These are phyloP conservation scores for Mycena citricolor DNA, from an alignment of 1,284 basidiomycete species.

Conservation along the genomic window DNA sequence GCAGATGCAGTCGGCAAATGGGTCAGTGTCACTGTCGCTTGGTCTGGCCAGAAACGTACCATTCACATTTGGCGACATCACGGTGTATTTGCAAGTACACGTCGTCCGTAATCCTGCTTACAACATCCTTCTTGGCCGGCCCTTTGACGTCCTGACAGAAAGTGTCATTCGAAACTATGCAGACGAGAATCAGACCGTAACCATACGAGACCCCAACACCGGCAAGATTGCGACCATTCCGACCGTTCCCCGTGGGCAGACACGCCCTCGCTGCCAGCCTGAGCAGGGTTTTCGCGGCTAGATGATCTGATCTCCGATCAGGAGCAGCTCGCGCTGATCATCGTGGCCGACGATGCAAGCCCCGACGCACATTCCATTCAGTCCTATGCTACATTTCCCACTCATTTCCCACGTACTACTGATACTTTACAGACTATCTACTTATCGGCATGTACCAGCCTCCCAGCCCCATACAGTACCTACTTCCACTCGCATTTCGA, in stretches of 20 bases:
- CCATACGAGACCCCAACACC: constrained; percentile 31
- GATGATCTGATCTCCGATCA: constrained; percentile 14
- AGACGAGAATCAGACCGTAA: constrained; percentile 29
- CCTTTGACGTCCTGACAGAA: constrained; percentile 33
- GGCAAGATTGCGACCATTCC: constrained; percentile 23
- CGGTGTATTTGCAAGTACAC: constrained; percentile 29
- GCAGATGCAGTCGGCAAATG: constrained; percentile 10
- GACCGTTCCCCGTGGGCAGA: constrained; percentile 23
- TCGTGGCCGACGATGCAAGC: constrained; percentile 8
- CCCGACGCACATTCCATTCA: too few relatives aligned
- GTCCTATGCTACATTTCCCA: too few relatives aligned
- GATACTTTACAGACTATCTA: too few relatives aligned
- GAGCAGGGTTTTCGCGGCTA: constrained; percentile 12
- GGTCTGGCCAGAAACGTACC: constrained; percentile 29
- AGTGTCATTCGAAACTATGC: constrained; percentile 25
- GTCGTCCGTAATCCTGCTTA: constrained; percentile 31
- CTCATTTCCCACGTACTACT: too few relatives aligned
- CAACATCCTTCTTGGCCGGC: constrained; percentile 33
- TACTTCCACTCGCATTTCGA: too few relatives aligned
- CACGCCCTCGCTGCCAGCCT: too few relatives aligned
- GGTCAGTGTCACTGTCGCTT: constrained; percentile 19
- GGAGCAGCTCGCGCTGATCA: constrained; percentile 7
- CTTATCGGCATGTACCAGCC: too few relatives aligned
- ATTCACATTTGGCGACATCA: constrained; percentile 26
- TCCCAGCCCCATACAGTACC: too few relatives aligned